Evolutionary conservation across 1,139 yeast genomes (phyloP).

Genomic region (Pichia sp.): DNA sequence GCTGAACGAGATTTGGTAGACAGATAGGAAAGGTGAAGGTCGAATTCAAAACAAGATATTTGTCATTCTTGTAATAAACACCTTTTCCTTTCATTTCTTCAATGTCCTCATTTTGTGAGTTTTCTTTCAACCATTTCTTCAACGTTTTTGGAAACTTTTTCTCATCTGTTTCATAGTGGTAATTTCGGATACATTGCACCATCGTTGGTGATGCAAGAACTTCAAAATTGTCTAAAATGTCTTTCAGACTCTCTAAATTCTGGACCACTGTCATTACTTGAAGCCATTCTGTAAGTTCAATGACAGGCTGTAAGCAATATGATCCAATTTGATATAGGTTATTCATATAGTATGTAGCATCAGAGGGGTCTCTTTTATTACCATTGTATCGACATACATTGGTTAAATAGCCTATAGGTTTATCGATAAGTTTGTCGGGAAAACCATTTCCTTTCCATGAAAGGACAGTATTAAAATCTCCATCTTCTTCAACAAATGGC

Average conservation of each 20-base stretch:
- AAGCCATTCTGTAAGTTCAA: constrained; percentile 81
- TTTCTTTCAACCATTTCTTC: constrained; percentile 28
- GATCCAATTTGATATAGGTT: constrained; percentile 55
- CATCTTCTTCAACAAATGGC: constrained; percentile 40
- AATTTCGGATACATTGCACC: constrained; percentile 62
- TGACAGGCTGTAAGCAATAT: constrained; percentile 61
- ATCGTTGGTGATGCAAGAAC: constrained; percentile 64
- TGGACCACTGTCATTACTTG: constrained; percentile 66
- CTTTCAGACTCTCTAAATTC: constrained; percentile 44
- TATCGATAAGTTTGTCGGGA: constrained; percentile 35
- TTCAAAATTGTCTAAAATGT: constrained; percentile 50
- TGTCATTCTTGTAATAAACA: constrained; percentile 32
- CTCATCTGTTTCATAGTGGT: constrained; percentile 82
- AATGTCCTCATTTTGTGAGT: constrained; percentile 7
- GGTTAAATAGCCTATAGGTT: constrained; percentile 13
- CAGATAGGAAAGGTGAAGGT: constrained; percentile 44
- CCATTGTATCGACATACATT: constrained; percentile 29
- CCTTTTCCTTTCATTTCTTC: constrained; percentile 16
- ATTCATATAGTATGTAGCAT: constrained; percentile 45
- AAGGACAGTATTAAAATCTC: constrained; percentile 22
- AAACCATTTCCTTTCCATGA: constrained; percentile 28
- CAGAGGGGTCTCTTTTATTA: constrained; percentile 29
- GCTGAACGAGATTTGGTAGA: constrained; percentile 52
- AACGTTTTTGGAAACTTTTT: constrained; percentile 46
- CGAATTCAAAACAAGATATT: constrained; percentile 42